These are phyloP conservation scores for Odonthalia washingtoniensis DNA, from an alignment of 31 red algal species.

Conservation along the genomic window DNA sequence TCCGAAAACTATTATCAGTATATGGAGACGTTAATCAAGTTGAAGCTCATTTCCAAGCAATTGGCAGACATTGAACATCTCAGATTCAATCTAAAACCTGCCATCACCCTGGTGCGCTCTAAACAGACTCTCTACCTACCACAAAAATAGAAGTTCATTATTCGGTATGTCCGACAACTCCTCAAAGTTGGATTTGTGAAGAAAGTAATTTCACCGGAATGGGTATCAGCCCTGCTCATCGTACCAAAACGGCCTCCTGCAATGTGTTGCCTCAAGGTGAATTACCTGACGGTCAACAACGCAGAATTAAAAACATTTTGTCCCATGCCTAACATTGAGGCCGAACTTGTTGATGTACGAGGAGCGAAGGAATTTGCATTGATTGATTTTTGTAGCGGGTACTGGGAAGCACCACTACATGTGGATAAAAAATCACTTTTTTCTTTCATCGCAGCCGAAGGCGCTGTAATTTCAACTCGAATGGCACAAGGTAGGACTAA, in stretches of 20 bases:
- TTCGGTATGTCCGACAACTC: constrained; percentile 38
- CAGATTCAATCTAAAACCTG: constrained; percentile 37
- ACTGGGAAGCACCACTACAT: no score
- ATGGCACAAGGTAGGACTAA: constrained; percentile 36
- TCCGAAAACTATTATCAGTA: constrained; percentile 2
- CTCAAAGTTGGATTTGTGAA: constrained; percentile 41
- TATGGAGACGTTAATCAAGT: constrained; percentile 39
- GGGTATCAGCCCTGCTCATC: constrained; percentile 55
- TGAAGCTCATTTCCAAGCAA: constrained; percentile 33
- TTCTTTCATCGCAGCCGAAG: constrained; percentile 32
- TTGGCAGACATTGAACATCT: constrained; percentile 43
- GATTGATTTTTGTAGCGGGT: no score
- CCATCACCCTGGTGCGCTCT: constrained; percentile 17
- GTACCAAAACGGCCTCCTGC: constrained; percentile 36
- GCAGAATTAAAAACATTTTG: constrained; percentile 34
- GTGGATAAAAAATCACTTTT: constrained; percentile 30
- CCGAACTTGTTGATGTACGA: constrained; percentile 23
- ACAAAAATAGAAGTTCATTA: constrained; percentile 45
- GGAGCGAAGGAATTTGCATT: constrained; percentile 33
- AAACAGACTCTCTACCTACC: constrained; percentile 47
- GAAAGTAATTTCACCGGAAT: constrained; percentile 31
- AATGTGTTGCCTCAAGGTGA: constrained; percentile 15
- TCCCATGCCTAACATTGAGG: constrained; percentile 51
- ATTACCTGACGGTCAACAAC: constrained; percentile 39
- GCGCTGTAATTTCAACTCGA: constrained; percentile 42